Evolutionary conservation across 2,329 filamentous ascomycete genomes (phyloP).

Genomic region (Tolypocladium tundrense): DNA sequence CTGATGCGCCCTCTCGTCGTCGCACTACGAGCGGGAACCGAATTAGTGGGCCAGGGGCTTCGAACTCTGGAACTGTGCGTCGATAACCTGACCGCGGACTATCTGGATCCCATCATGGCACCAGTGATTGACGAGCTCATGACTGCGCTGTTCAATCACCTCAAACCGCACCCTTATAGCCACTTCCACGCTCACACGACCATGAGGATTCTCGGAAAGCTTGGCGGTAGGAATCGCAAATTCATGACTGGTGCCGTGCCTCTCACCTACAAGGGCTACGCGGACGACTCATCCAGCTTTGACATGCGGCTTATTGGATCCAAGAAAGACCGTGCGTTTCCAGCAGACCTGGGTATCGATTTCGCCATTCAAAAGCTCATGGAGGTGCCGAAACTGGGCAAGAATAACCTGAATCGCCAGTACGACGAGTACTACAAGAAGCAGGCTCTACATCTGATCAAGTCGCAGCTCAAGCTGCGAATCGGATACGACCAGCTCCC

Average conservation of each 20-base stretch:
- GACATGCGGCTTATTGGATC: constrained; percentile 85
- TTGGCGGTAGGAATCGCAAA: constrained; percentile 89
- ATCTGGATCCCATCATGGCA: constrained; percentile 97
- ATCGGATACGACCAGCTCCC: constrained; percentile 81
- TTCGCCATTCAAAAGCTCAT: constrained; percentile 79
- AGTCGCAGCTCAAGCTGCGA: constrained; percentile 79
- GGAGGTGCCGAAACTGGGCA: constrained; percentile 60
- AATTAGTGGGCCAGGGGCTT: constrained; percentile 88
- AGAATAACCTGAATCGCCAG: constrained; percentile 45
- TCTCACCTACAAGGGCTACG: constrained; percentile 73
- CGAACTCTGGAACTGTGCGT: constrained; percentile 93
- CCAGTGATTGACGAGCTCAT: constrained; percentile 98
- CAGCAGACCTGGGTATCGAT: constrained; percentile 76
- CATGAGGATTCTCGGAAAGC: constrained; percentile 91
- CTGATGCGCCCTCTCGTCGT: constrained; percentile 97
- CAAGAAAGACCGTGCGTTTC: constrained; percentile 80
- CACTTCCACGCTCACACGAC: constrained; percentile 98
- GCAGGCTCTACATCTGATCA: constrained; percentile 81
- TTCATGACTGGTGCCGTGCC: constrained; percentile 85
- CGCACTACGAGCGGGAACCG: constrained; percentile 79
- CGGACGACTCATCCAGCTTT: constrained; percentile 80
- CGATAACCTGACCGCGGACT: constrained; percentile 95
- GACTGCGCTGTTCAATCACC: constrained; percentile 92
- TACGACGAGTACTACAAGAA: constrained; percentile 81
- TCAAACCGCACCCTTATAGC: constrained; percentile 87